Conservation (phyloP, 2,329 filamentous ascomycete genomes). For the Alternaria triticina region DNA sequence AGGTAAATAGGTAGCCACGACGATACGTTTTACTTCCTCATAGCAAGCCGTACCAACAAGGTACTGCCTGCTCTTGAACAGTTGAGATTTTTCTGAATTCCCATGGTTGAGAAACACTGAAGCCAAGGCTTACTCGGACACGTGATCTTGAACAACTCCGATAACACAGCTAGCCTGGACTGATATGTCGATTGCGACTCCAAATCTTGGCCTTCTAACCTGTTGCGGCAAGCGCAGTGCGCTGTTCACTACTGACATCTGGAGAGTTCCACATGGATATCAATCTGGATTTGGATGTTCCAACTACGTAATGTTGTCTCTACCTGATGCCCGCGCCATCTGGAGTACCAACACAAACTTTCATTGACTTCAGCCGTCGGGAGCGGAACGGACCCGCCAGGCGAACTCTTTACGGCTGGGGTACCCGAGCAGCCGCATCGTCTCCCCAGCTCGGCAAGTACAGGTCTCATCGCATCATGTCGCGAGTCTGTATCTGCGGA, state of each 20-base stretch:
- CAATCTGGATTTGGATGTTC: not conserved
- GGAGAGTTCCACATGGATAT: not conserved
- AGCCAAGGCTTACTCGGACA: no score
- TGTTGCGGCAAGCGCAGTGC: not conserved
- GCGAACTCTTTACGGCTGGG: conserved; percentile 3
- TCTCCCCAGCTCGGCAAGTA: not conserved
- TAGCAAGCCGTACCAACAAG: not conserved
- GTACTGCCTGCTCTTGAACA: not conserved
- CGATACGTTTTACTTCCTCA: not conserved
- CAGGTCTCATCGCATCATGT: not conserved
- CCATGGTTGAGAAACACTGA: no score
- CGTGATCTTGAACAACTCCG: not conserved
- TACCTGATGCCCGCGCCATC: not conserved
- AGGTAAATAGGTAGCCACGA: not conserved
- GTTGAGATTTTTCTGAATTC: no score
- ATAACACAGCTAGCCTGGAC: not conserved
- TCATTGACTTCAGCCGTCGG: not conserved
- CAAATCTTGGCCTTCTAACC: not conserved
- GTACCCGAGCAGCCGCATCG: conserved; percentile 1
- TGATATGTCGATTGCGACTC: not conserved
- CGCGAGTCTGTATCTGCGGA: not conserved
- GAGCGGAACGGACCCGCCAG: not conserved
- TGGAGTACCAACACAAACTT: not conserved
- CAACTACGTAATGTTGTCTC: not conserved
- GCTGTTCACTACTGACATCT: not conserved